Percentiles rank a stretch among this genome's conserved stretches.
These are phyloP conservation scores for Ceriops decandra DNA, from an alignment of 345 rosid species.

Conservation along the genomic window DNA sequence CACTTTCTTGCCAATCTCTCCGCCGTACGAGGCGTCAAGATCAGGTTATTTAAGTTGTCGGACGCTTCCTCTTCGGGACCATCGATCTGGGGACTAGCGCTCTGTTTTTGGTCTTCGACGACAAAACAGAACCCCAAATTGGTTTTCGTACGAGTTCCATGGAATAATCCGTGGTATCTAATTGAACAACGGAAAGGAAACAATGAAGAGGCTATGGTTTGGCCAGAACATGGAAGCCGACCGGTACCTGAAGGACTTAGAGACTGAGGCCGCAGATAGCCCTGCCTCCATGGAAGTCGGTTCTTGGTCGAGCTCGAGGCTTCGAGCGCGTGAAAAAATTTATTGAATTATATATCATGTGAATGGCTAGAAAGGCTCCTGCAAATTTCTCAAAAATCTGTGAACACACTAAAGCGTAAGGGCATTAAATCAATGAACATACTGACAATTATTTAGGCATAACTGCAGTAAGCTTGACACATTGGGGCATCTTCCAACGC, in stretches of 20 bases:
- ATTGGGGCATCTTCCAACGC: conserved; percentile 95
- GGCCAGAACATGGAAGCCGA: conserved; percentile 23
- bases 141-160: conserved; percentile 23
- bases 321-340: neutral
- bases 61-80: conserved; percentile 13
- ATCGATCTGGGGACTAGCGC: conserved; percentile 22
- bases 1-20: conserved; percentile 43
- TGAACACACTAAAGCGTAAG: no score
- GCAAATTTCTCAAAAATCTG: no score
- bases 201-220: conserved; percentile 25
- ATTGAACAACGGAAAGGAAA: conserved; percentile 22
- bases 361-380: no score
- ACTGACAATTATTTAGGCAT: no score
- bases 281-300: conserved; percentile 64
- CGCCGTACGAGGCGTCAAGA: conserved; percentile 18
- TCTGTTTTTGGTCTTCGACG: conserved; percentile 48
- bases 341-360: no score
- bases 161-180: conserved; percentile 10
- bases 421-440: no score
- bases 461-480: conserved; percentile 60
- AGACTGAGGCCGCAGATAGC: conserved; percentile 40
- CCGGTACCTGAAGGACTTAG: conserved; percentile 36
- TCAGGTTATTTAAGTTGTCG: conserved; percentile 8
- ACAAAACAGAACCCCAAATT: conserved; percentile 58
- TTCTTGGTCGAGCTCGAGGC: neutral